Base-by-base conservation (phyloP, 2,329 filamentous ascomycete genomes). In the Lecanosticta acicola region DNA sequence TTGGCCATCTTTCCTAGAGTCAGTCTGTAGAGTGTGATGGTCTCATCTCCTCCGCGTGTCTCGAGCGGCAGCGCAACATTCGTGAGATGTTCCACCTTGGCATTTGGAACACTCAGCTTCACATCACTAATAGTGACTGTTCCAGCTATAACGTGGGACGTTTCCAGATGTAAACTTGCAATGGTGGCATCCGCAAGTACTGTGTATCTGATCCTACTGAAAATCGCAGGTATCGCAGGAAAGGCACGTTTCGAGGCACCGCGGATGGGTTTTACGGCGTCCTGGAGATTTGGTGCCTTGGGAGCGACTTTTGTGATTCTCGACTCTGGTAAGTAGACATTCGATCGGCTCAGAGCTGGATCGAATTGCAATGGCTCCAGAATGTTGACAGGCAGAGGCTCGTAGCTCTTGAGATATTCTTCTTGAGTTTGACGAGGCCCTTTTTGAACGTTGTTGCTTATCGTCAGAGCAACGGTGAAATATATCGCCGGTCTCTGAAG, bases 221-320 rank as follows among this genome's bases (percentile, higher is more conserved):
- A 85, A 9, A 88, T 71, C 2, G 82, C 79, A 7, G 86, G 84
- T 42, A 79, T 78, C 32, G 87, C 76, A 48, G 76, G 78, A 38
- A 87, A 75, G 5, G 78, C 73, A 26, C 84, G 72, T 46, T 77
- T 77, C 39, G 81, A 77, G 3, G 82, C 74, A 10, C 80, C 81
- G 50, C 78, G 78, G 44, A 90, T 74, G 3, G 83, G 80, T 32
- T 78, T 79, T 48, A 79, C 71, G 32, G 76, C 67, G 48, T 85
- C 81, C 54, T 78, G 78, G 18, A 74, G 63, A 24, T 72, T 71
- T 39, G 80, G 77, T 2, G 81, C 80, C 34, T 79, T 74, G 3
- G 85, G 86, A 4, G 83, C 80, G 3, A 90, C 84, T 51, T 84
- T 79, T 34, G 83, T 87, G 26, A 91, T 84, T 39, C 85, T 76